Evolutionary conservation across 129 eudicot genomes (phyloP), one percentile per base, ranked within the genome.

Genomic region (Rutidosis leptorrhynchoides): DNA sequence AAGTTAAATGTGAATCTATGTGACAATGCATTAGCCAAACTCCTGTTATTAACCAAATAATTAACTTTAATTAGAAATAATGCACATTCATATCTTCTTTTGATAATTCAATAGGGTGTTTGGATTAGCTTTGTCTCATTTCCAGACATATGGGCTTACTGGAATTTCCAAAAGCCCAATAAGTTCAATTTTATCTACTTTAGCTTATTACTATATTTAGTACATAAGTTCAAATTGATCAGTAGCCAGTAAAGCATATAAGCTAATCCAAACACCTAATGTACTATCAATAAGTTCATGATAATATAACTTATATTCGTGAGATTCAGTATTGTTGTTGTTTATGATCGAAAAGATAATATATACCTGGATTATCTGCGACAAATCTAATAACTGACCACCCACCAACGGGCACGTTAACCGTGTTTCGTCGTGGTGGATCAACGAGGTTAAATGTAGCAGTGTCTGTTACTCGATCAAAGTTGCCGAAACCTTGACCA

Each of bases 1-100:
- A 83, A 8, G 77, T 26, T 1, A 82, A 68, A 79, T 82, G 87
- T n/a, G 65, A 28, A 30, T 60, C 65, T 60, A 60, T 17, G 65
- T 60, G 65, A 60, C 65, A 60, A 32, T 83, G 87, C 81, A 83
- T 74, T 52, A 83, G 58, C 87, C 87, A 83, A 67, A 83, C 79
- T 64, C 87, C 65, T 60, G 65, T 60, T 12, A 9, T 26, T 27
- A 26, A 57, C 58, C 62, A 57, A 28, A 15, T 15, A 26, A 57
- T 57, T 57, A 57, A 57, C 26, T 1, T 26, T 3, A 57, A n/a
- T 11, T 23, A 23, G 62, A 25, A 22, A 12, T 15, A 56, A 5
- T 17, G 55, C 22, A n/a, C 45, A 11, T 37, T 1, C 16, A 37
- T 37, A 37, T 37, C 45, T 0, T 37, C 16, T 4, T n/a, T n/a